Percentiles rank a stretch among this genome's conserved stretches.
phyloP scores from a whole-genome alignment of 495 filamentous ascomycete genomes.

The Daldinia childiae region DNA sequence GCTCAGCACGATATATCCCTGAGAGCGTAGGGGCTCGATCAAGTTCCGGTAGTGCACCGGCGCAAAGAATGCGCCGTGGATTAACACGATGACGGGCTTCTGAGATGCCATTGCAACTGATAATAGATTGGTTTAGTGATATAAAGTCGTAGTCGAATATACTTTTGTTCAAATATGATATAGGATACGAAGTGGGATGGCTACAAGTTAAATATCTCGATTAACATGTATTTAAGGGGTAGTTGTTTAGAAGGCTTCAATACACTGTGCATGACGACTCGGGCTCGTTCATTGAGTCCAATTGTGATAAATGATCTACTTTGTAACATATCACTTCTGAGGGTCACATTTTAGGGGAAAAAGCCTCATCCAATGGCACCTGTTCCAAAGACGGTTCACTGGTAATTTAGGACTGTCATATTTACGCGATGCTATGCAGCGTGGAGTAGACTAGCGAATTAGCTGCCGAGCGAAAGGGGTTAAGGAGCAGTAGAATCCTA shows the following conservation, averaged over 20 bases:
- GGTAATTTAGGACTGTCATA: background rate
- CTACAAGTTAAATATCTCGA: constrained; percentile 12
- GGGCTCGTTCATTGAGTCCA: background rate
- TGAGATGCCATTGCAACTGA: constrained; percentile 27
- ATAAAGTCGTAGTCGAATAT: background rate
- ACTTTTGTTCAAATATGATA: background rate
- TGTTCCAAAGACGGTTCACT: constrained; percentile 10
- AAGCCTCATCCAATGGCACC: constrained; percentile 18
- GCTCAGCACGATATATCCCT: constrained; percentile 49
- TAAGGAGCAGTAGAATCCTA: background rate
- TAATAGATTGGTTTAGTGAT: background rate
- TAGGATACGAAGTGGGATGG: background rate
- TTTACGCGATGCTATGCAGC: background rate
- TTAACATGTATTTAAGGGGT: background rate
- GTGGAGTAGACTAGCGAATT: constrained; percentile 3
- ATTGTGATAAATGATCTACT: constrained; percentile 9
- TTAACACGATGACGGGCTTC: constrained; percentile 54
- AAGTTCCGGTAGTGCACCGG: constrained; percentile 53
- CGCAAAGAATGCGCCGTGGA: constrained; percentile 59
- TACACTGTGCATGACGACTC: background rate
- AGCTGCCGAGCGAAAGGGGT: background rate
- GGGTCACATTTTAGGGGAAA: constrained; percentile 12
- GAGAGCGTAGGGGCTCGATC: constrained; percentile 46
- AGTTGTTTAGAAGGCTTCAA: background rate
- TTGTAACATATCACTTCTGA: constrained; percentile 1